Percentiles rank a stretch among this genome's conserved stretches.
These are phyloP conservation scores for Xylaria scruposa DNA, from an alignment of 495 filamentous ascomycete genomes.

Conservation along the genomic window DNA sequence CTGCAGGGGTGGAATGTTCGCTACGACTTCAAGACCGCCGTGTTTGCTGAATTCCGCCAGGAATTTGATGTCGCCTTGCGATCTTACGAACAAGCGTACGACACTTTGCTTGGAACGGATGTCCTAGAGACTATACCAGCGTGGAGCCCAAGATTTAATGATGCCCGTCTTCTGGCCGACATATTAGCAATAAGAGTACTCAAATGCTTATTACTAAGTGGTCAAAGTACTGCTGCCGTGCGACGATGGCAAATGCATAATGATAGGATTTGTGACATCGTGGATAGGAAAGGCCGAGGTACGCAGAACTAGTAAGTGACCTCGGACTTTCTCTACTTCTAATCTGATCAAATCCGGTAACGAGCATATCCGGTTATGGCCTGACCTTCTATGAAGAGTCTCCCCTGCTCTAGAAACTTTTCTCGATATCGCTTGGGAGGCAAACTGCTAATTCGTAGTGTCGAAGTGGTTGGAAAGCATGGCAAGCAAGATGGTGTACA, in stretches of 20 bases:
- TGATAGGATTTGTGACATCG: constrained; percentile 69
- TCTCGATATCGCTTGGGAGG: background rate
- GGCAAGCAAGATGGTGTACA: constrained; percentile 82
- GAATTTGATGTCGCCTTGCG: constrained; percentile 86
- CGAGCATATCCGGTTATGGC: background rate
- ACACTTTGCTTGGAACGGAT: constrained; percentile 77
- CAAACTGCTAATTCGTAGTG: constrained; percentile 9
- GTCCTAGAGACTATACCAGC: constrained; percentile 85
- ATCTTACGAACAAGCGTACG: constrained; percentile 85
- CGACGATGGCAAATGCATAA: constrained; percentile 79
- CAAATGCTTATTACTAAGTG: constrained; percentile 77
- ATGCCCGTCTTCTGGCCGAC: constrained; percentile 82
- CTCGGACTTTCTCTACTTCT: background rate
- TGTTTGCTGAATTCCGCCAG: constrained; percentile 88
- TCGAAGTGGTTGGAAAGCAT: constrained; percentile 75
- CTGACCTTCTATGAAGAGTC: background rate
- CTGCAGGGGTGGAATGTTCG: constrained; percentile 86
- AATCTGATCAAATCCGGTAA: background rate
- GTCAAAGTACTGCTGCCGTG: constrained; percentile 75
- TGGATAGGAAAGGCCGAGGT: constrained; percentile 83
- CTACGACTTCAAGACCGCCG: constrained; percentile 89
- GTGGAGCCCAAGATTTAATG: constrained; percentile 86
- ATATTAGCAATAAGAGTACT: constrained; percentile 77
- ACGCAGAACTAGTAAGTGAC: constrained; percentile 67
- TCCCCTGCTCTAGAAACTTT: background rate